Evolutionary conservation across 2,329 filamentous ascomycete species (phyloP).

Genomic region (Neofusicoccum laricinum): DNA sequence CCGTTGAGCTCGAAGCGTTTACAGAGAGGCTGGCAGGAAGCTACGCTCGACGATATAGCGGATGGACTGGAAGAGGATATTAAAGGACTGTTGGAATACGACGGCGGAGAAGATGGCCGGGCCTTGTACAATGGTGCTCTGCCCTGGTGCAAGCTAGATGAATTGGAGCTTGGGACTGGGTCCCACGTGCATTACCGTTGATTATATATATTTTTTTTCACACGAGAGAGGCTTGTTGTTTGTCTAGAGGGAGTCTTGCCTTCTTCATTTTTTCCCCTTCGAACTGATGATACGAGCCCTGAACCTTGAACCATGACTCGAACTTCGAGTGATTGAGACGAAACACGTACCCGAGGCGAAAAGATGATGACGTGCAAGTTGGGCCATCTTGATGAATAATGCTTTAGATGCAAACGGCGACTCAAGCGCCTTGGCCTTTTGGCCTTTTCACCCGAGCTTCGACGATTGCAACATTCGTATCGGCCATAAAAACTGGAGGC

Average conservation of each 20-base stretch:
- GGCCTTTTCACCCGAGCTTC: background rate
- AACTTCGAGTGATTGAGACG: too few species aligned
- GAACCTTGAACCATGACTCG: too few species aligned
- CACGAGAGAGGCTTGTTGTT: too few species aligned
- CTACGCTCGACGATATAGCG: conserved; percentile 20
- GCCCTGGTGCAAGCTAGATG: conserved; percentile 24
- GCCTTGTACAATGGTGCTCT: conserved; percentile 15
- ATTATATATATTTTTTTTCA: too few species aligned
- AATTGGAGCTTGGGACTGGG: too few species aligned
- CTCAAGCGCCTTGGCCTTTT: background rate
- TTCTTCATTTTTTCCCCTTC: too few species aligned
- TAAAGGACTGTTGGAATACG: conserved; percentile 23
- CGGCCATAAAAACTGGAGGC: background rate
- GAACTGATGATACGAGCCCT: too few species aligned
- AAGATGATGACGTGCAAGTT: too few species aligned
- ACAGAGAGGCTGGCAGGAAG: conserved; percentile 38
- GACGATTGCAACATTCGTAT: background rate
- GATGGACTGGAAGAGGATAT: conserved; percentile 29
- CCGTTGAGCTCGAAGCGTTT: conserved; percentile 38
- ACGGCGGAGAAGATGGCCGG: conserved; percentile 21
- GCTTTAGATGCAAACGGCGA: background rate
- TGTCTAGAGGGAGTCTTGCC: too few species aligned
- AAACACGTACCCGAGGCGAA: too few species aligned
- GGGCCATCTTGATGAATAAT: too few species aligned
- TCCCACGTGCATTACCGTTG: too few species aligned